Conservation (phyloP, 1,139 yeast species). For the Yamadazyma conglobata region DNA sequence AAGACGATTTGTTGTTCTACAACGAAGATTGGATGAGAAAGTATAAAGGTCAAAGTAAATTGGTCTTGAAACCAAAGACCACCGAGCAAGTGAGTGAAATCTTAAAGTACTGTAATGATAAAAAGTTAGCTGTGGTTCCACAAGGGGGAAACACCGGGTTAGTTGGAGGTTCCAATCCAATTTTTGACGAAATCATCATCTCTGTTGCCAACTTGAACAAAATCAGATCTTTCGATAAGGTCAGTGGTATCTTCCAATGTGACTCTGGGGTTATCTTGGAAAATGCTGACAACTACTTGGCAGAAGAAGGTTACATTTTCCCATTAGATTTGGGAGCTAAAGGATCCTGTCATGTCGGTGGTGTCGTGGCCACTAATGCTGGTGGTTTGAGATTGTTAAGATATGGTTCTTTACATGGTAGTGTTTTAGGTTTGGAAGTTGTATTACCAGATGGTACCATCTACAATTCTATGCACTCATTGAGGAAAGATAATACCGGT, state of each 20-base stretch:
- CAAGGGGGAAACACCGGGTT: conserved; percentile 98
- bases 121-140: conserved; percentile 82
- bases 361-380: conserved; percentile 93
- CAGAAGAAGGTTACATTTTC: conserved; percentile 82
- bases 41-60: conserved; percentile 79
- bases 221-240: conserved; percentile 75
- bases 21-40: conserved; percentile 98
- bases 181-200: conserved; percentile 84
- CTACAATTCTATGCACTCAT: conserved; percentile 72
- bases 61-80: conserved; percentile 82
- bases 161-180: conserved; percentile 93
- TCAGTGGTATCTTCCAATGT: conserved; percentile 80
- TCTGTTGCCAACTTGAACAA: conserved; percentile 71
- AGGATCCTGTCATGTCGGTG: conserved; percentile 96
- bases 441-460: conserved; percentile 89
- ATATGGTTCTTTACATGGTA: conserved; percentile 91
- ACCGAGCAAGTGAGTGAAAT: conserved; percentile 77
- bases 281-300: conserved; percentile 74
- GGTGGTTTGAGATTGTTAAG: conserved; percentile 88
- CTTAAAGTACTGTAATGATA: conserved; percentile 76
- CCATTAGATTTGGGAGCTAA: conserved; percentile 96
- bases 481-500: conserved; percentile 93
- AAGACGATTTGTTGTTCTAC: conserved; percentile 64
- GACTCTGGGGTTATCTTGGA: conserved; percentile 93
- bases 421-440: conserved; percentile 87